phyloP scores from a whole-genome alignment of 1,284 basidiomycete genomes.

The Rhodotorula sp. region DNA sequence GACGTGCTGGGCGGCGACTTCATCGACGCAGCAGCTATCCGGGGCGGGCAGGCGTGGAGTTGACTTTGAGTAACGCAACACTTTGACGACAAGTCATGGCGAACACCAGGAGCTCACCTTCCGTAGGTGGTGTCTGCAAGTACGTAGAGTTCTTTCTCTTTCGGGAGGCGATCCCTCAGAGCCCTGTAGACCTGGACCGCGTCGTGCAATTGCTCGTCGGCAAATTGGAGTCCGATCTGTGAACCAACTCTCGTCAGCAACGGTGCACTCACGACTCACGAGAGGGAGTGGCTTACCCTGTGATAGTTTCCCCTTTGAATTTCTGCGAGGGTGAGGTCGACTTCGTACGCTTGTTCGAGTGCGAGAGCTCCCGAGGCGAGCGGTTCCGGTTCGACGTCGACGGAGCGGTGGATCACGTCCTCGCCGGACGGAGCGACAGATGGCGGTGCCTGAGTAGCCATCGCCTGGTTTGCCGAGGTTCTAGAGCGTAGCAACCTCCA shows the following conservation, averaged over 20 bases:
- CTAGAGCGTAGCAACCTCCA: too few relatives aligned
- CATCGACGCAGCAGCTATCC: slow-evolving; percentile 89
- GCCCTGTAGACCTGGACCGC: slow-evolving; percentile 81
- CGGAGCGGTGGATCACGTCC: slow-evolving; percentile 32
- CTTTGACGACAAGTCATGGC: too few relatives aligned
- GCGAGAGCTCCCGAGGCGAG: slow-evolving; percentile 21
- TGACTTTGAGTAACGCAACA: not conserved
- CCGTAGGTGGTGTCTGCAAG: slow-evolving; percentile 97
- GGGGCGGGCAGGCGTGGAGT: not conserved
- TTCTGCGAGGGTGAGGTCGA: slow-evolving; percentile 49
- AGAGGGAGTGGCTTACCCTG: slow-evolving; percentile 45
- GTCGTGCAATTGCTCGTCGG: slow-evolving; percentile 84
- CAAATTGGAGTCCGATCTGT: slow-evolving; percentile 92
- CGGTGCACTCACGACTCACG: not conserved
- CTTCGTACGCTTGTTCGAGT: slow-evolving; percentile 52
- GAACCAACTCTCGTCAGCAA: not conserved
- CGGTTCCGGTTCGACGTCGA: slow-evolving; percentile 29
- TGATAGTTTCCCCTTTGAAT: slow-evolving; percentile 51
- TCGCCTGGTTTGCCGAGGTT: too few relatives aligned
- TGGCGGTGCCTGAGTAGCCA: slow-evolving; percentile 33
- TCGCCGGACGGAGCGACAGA: slow-evolving; percentile 36
- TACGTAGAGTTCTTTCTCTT: slow-evolving; percentile 71
- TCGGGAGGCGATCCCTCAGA: slow-evolving; percentile 61
- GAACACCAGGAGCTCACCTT: slow-evolving; percentile 58
- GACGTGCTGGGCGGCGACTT: slow-evolving; percentile 91